These are phyloP conservation scores for Myotisia sp. DNA, from an alignment of 2,329 filamentous ascomycete genomes.

Conservation along the genomic window DNA sequence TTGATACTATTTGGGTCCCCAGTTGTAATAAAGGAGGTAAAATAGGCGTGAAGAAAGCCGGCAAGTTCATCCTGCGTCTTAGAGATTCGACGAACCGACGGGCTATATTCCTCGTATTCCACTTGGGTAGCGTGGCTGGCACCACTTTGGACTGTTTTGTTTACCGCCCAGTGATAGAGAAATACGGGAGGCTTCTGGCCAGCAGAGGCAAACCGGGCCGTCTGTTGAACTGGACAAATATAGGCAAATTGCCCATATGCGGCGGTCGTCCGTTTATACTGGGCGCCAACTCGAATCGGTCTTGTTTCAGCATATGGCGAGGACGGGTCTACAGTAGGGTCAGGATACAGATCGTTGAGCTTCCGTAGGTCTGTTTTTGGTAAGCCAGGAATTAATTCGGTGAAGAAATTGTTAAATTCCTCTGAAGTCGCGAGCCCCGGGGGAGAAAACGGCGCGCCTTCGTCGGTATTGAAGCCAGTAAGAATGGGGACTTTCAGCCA, in stretches of 20 bases:
- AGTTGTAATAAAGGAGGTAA: constrained; percentile 35
- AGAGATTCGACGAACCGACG: constrained; percentile 23
- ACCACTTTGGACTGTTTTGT: constrained; percentile 30
- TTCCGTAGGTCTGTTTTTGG: constrained; percentile 37
- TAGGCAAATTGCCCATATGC: constrained; percentile 39
- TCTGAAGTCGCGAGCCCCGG: constrained; percentile 31
- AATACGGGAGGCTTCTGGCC: constrained; percentile 29
- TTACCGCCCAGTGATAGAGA: constrained; percentile 42
- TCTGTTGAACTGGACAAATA: constrained; percentile 36
- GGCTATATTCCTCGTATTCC: constrained; percentile 34
- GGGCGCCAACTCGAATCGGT: constrained; percentile 27
- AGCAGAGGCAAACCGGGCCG: constrained; percentile 27
- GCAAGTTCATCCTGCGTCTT: constrained; percentile 30
- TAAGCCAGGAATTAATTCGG: constrained; percentile 45
- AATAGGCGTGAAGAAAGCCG: constrained; percentile 33
- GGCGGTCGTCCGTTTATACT: constrained; percentile 40
- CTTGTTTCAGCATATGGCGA: constrained; percentile 29
- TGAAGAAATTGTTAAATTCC: constrained; percentile 49
- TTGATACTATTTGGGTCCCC: constrained; percentile 32
- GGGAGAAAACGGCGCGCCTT: constrained; percentile 52
- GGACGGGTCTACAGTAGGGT: constrained; percentile 32
- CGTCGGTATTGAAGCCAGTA: constrained; percentile 57
- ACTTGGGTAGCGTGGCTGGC: constrained; percentile 38
- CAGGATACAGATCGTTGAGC: constrained; percentile 49
- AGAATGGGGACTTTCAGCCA: constrained; percentile 48